Evolutionary conservation across 768 basidiomycete species (phyloP).

Genomic region (Hirschioporus abietinus): DNA sequence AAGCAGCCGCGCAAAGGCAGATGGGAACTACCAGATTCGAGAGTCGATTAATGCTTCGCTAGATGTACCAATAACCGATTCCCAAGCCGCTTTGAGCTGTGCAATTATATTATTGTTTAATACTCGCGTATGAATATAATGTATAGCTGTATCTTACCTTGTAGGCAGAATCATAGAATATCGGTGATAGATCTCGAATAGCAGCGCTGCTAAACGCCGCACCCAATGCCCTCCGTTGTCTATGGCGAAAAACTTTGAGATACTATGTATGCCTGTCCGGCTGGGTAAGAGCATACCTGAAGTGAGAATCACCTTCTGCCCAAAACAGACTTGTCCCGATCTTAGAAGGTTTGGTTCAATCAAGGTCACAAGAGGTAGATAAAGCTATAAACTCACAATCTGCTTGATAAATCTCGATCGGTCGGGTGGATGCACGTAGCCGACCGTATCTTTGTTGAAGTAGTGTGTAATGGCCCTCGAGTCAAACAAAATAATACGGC

Average conservation of each 20-base stretch:
- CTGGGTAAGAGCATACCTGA: not conserved
- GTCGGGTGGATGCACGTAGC: not conserved
- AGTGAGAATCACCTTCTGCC: not conserved
- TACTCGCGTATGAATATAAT: not conserved
- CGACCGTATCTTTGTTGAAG: not conserved
- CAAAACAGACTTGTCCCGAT: not conserved
- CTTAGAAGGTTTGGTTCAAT: not conserved
- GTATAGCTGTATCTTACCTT: constrained; percentile 20
- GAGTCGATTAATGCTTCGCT: constrained; percentile 10
- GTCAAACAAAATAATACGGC: not conserved
- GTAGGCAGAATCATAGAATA: constrained; percentile 30
- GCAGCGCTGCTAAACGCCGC: not conserved
- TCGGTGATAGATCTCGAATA: not conserved
- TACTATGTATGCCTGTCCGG: no score
- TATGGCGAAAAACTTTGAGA: not conserved
- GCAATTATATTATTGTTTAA: not conserved
- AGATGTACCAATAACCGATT: not conserved
- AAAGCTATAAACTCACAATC: not conserved
- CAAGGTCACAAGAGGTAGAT: not conserved
- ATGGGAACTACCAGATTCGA: not conserved
- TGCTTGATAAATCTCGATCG: not conserved
- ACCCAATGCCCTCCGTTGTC: not conserved
- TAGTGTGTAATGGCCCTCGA: not conserved
- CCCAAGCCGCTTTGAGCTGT: constrained; percentile 6
- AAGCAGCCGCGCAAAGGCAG: not conserved